Base-by-base conservation (phyloP, 2,329 filamentous ascomycete species). In the Annulohypoxylon truncatum region DNA sequence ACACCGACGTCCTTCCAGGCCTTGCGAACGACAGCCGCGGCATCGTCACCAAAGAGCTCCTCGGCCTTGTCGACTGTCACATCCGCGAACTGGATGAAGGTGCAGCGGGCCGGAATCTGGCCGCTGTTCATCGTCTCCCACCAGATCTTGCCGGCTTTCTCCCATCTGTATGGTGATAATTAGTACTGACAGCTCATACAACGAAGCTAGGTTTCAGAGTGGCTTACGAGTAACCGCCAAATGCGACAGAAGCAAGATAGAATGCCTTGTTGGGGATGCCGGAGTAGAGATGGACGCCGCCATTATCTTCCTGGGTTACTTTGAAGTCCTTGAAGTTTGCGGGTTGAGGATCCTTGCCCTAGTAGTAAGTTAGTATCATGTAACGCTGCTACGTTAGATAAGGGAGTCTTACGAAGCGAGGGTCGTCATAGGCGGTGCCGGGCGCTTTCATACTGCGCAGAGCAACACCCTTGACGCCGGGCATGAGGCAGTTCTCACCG, bases 181-280 rank as follows among this genome's bases (percentile, higher is more conserved):
- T 33, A 58, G 44, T 20, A 50, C 50, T 6, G 3, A 33, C 18
- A 12, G 1, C 5, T 18, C 9, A 28, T 56, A 3, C 4, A 7
- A 1, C 1, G 6, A n/a, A 40, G 3, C 7, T 6, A 7, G 9
- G 9, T 12, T 15, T 18, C 10, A 6, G 12, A 22, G n/a, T 5
- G 15, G 65, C 72, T 72, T 70, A 75, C 72, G 72, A 74, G 52
- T 74, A 84, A 4, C 85, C 85, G 12, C 84, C 85, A 67, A 87
- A 81, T 1, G 76, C 79, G 3, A 78, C 74, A 1, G 83, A 76
- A 9, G 77, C 80, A 8, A 85, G 80, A 69, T 85, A 85, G 68
- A 88, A 88, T 2, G 85, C 85, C 66, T 81, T 80, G 77, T 88
- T 88, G 2, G 85, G 85, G 46, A 88, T 87, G 4, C 85, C 85